Base-by-base conservation (phyloP, 768 basidiomycete species). In the Termitomyces eurrhizus region DNA sequence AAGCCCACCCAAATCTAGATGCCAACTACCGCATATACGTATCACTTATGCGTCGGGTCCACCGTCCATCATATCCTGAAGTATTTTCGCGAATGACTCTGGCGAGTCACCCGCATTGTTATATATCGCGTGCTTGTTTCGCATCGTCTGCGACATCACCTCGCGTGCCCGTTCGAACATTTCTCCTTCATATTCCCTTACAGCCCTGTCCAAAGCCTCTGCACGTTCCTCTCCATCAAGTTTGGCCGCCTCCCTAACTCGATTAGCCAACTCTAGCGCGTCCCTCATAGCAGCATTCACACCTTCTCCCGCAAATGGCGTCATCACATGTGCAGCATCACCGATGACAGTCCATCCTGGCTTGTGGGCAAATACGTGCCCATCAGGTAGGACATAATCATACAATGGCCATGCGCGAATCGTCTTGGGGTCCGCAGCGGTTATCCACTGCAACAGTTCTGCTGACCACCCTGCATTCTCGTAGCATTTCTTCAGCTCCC, bases 301-400 rank as follows among this genome's bases (percentile, higher is more conserved):
- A 4, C 69, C 69, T 36, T 63, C 65, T 12, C 69, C 69, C 1
- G 66, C 65, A 49, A 68, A 69, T 21, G 68, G 69, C 8, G 67
- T 64, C 65, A 70, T 68, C 21, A 68, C 62, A 61, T 70, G 69
- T 2, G 69, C 69, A 14, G 69, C 68, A 63, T 70, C 68, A 6
- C 68, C 69, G 1, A 70, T 50, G 18, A 70, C 41, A 16, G 69
- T 69, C 48, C 33, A 67, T 63, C 63, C 63, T 32, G 41, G 37
- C 45, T 49, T 52, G 49, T 64, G 63, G 29, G 33, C 26, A 29
- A 53, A 64, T 3, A 58, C 29, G 42, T 64, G 63, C n/a, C 63
- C 63, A 50, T 64, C 60, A 7, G 63, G 63, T 29, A 64, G 36
- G 26, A 24, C 29, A 50, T 61, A 64, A 21, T 64, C 63, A 37